These are phyloP conservation scores for Arthrinium phaeospermum DNA, from an alignment of 2,329 filamentous ascomycete species.

Conservation along the genomic window DNA sequence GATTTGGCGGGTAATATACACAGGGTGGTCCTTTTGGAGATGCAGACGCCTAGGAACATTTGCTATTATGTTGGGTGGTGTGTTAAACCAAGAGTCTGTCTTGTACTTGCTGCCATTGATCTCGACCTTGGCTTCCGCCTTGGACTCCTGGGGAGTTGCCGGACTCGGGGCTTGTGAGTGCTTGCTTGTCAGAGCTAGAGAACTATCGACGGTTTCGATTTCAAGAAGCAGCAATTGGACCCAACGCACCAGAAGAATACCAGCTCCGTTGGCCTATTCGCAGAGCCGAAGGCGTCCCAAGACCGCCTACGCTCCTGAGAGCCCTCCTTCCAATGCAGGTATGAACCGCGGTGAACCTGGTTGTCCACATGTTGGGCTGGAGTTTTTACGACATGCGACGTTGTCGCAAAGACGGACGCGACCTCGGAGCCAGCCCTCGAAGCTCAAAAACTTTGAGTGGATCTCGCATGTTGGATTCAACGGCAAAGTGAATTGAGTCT, in stretches of 20 bases:
- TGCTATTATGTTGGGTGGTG: constrained; percentile 74
- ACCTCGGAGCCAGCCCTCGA: not conserved
- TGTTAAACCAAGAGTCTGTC: constrained; percentile 85
- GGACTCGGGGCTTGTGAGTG: constrained; percentile 25
- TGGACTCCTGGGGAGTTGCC: constrained; percentile 29
- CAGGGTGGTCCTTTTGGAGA: constrained; percentile 86
- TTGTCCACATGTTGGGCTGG: constrained; percentile 36
- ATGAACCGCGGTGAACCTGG: constrained; percentile 31
- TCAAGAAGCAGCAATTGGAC: constrained; percentile 4
- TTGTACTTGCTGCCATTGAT: constrained; percentile 69
- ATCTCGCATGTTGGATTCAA: not conserved
- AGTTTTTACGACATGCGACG: not conserved
- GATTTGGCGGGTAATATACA: constrained; percentile 87
- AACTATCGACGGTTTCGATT: not conserved
- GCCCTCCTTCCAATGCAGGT: constrained; percentile 27
- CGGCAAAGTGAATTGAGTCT: not conserved
- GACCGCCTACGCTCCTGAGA: constrained; percentile 23
- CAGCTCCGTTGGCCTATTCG: constrained; percentile 29
- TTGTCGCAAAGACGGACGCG: not conserved
- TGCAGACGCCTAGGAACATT: constrained; percentile 82
- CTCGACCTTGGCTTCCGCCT: constrained; percentile 45
- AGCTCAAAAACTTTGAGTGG: constrained; percentile 6
- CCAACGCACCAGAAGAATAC: constrained; percentile 33
- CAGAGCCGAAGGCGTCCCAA: constrained; percentile 20
- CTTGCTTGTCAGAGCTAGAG: constrained; percentile 26